These are phyloP conservation scores for Penicillium cinerascens DNA, from an alignment of 495 filamentous ascomycete species.

Conservation along the genomic window DNA sequence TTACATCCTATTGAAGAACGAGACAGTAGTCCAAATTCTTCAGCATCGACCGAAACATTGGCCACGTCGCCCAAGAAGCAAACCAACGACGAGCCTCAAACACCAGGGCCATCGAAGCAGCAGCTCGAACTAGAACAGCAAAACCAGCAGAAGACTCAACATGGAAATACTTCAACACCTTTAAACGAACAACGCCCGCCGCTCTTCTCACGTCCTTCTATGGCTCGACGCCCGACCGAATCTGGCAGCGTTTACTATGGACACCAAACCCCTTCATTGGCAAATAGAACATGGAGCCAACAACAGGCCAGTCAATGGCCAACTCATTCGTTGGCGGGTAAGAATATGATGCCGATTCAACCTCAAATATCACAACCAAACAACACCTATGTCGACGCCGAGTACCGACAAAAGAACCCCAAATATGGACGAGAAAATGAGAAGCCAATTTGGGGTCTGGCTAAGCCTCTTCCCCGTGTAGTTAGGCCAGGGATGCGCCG, in stretches of 20 bases:
- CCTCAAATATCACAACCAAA: not conserved
- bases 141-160: not conserved
- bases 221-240: conserved; percentile 9
- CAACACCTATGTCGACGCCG: conserved; percentile 17
- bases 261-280: not conserved
- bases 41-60: not conserved
- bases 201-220: conserved; percentile 14
- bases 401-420: conserved; percentile 21
- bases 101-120: not conserved
- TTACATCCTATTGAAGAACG: conserved; percentile 3
- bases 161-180: not conserved
- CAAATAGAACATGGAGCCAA: not conserved
- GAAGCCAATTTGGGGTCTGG: conserved; percentile 28
- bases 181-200: not conserved
- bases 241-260: conserved; percentile 9
- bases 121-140: not conserved
- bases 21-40: not conserved
- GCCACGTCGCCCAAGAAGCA: not conserved
- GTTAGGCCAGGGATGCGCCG: conserved; percentile 27
- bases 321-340: conserved; percentile 10
- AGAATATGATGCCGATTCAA: not conserved
- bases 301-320: conserved; percentile 3
- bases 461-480: conserved; percentile 28
- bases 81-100: not conserved
- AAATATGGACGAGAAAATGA: conserved; percentile 17